These are phyloP conservation scores for Melampsora americana DNA, from an alignment of 1,284 basidiomycete species.

Conservation along the genomic window DNA sequence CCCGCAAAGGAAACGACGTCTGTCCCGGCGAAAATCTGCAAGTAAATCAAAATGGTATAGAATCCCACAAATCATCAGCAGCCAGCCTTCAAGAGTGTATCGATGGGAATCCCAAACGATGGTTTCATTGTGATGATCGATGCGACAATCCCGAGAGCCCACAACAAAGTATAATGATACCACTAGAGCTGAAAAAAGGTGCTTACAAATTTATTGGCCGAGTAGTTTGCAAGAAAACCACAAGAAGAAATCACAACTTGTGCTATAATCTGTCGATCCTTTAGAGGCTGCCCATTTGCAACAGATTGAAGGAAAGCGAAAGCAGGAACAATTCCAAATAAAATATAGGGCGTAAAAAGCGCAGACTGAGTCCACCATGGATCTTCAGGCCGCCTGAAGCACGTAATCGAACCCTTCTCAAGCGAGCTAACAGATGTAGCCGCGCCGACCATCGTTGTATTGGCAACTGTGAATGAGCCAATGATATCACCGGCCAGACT, in stretches of 20 bases:
- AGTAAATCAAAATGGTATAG: background rate
- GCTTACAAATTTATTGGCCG: constrained; percentile 45
- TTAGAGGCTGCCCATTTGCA: constrained; percentile 70
- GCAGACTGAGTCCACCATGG: constrained; percentile 71
- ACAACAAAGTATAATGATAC: background rate
- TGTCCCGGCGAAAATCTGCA: background rate
- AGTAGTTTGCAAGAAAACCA: constrained; percentile 62
- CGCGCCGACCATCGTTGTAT: constrained; percentile 57
- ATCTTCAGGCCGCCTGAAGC: constrained; percentile 64
- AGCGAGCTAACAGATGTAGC: constrained; percentile 32
- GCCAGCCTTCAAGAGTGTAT: background rate
- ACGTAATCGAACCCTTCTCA: constrained; percentile 57
- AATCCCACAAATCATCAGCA: background rate
- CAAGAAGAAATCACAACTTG: constrained; percentile 80
- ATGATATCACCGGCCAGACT: background rate
- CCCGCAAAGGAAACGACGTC: constrained; percentile 2
- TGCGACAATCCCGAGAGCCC: background rate
- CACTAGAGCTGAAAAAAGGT: background rate
- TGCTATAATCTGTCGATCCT: constrained; percentile 67
- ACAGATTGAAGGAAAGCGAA: constrained; percentile 72
- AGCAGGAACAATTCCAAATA: constrained; percentile 72
- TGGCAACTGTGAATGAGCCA: constrained; percentile 59
- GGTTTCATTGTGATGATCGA: no score
- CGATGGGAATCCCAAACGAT: background rate
- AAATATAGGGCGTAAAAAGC: constrained; percentile 67